Conservation (phyloP, 441 rosid genomes). For the Eugenia klotzschiana region DNA sequence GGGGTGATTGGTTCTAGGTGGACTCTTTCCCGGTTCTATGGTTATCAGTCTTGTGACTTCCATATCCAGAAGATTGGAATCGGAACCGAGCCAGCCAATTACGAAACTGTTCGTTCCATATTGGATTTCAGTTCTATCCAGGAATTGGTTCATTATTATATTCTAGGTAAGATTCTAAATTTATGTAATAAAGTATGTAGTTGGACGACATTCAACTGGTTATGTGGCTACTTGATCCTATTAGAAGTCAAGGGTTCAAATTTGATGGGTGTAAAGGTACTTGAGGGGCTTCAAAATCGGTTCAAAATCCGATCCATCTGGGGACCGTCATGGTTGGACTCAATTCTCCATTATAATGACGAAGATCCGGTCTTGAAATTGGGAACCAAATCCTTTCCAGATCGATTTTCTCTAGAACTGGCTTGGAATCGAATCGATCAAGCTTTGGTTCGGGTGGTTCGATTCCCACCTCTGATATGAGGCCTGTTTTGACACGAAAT, state of each 20-base stretch:
- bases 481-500: neutral
- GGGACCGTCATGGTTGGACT: neutral
- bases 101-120: neutral
- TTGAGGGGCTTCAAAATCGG: neutral
- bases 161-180: neutral
- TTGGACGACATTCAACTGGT: neutral
- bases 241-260: neutral
- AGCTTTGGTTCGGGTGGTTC: neutral
- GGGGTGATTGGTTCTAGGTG: neutral
- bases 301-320: neutral
- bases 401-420: neutral
- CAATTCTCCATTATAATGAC: too few relatives aligned
- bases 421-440: neutral
- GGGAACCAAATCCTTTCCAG: neutral
- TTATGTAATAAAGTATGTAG: neutral
- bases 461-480: neutral
- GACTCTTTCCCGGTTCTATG: neutral
- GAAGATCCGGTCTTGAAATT: neutral
- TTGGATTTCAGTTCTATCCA: neutral
- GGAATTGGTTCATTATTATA: neutral
- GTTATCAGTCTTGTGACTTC: neutral
- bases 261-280: neutral
- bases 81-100: neutral
- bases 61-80: neutral
- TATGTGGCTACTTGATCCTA: neutral